These are phyloP conservation scores for Dysphania ambrosioides DNA, from an alignment of 148 eudicot genomes.

Conservation along the genomic window DNA sequence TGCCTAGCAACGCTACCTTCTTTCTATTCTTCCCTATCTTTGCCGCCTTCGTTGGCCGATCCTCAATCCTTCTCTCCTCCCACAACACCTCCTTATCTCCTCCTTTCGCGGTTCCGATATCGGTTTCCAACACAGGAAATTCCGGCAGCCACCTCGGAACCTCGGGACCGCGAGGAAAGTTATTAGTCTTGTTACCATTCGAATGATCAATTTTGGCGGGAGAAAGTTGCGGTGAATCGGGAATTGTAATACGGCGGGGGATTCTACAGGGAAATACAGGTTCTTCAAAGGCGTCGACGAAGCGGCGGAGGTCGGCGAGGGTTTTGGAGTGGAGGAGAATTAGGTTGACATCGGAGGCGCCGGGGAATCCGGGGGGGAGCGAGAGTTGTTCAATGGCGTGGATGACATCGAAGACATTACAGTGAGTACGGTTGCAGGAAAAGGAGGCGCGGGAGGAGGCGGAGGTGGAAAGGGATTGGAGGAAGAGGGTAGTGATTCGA, in stretches of 20 bases:
- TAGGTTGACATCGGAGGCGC: slow-evolving; percentile 21
- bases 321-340: slow-evolving; percentile 18
- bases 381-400: slow-evolving; percentile 48
- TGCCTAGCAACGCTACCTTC: slow-evolving; percentile 22
- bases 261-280: slow-evolving; percentile 42
- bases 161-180: slow-evolving; percentile 27
- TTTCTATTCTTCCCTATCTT: slow-evolving; percentile 15
- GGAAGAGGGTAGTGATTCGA: slow-evolving; percentile 41
- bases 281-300: slow-evolving; percentile 32
- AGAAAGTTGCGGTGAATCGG: background rate
- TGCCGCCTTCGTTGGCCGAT: background rate
- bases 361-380: slow-evolving; percentile 41
- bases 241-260: background rate
- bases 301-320: slow-evolving; percentile 30
- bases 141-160: slow-evolving; percentile 74
- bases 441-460: slow-evolving; percentile 39
- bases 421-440: slow-evolving; percentile 38
- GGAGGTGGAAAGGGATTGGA: slow-evolving; percentile 31
- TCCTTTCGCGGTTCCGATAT: background rate
- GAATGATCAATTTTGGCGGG: background rate
- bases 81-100: slow-evolving; percentile 10
- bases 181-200: no score
- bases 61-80: slow-evolving; percentile 20
- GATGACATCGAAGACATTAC: slow-evolving; percentile 45
- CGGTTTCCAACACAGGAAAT: slow-evolving; percentile 35